These are phyloP conservation scores for Phylloporus sp. DNA, from an alignment of 768 basidiomycete species.

Conservation along the genomic window DNA sequence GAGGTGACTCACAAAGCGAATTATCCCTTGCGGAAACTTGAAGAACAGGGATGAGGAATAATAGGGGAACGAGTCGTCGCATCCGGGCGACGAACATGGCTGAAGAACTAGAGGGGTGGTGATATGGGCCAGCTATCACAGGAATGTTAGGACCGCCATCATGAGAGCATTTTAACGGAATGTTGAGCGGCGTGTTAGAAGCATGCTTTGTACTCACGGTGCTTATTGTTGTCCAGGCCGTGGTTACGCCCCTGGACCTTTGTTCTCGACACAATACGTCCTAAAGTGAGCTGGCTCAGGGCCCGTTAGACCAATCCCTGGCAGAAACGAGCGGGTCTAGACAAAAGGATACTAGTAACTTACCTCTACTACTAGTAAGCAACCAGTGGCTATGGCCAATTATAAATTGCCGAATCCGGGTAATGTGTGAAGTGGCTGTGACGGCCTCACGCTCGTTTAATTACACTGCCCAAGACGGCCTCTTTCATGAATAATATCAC, in stretches of 20 bases:
- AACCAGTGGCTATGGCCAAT: not conserved
- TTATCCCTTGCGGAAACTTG: constrained; percentile 49
- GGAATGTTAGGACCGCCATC: constrained; percentile 8
- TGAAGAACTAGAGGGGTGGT: constrained; percentile 9
- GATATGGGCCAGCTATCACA: constrained; percentile 29
- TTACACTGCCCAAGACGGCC: not conserved
- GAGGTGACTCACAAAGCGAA: constrained; percentile 61
- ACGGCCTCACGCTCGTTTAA: not conserved
- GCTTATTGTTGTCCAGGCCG: constrained; percentile 30
- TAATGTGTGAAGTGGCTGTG: not conserved
- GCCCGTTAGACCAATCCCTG: too few relatives aligned
- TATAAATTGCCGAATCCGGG: not conserved
- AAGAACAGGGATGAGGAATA: constrained; percentile 37
- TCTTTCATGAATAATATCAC: too few relatives aligned
- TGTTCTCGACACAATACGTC: constrained; percentile 17
- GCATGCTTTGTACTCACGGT: constrained; percentile 32
- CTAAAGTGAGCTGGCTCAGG: not conserved
- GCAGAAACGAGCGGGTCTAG: not conserved
- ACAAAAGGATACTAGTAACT: not conserved
- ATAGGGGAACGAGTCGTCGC: constrained; percentile 52
- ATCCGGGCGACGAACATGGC: constrained; percentile 73
- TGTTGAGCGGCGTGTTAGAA: constrained; percentile 25
- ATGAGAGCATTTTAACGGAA: constrained; percentile 23
- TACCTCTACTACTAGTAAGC: too few relatives aligned
- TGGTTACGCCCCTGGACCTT: constrained; percentile 17